Conservation (phyloP, 805 yeast species). For the Jamesozyma gamospora region DNA sequence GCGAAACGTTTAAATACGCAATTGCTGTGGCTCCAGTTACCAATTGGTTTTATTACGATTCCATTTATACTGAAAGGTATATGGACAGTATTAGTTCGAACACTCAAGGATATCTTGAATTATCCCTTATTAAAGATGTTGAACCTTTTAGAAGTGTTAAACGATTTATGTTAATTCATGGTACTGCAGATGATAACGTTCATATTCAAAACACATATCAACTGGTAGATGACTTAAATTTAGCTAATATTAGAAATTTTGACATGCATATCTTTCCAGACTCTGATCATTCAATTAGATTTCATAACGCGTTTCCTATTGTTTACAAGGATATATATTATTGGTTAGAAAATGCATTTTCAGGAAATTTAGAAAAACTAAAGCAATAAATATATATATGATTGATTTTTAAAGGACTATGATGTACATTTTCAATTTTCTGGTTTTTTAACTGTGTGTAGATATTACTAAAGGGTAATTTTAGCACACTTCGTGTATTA, state of each 20-base stretch:
- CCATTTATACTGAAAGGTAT: slow-evolving; percentile 72
- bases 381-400: slow-evolving; percentile 1
- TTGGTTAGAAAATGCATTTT: slow-evolving; percentile 61
- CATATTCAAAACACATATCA: slow-evolving; percentile 62
- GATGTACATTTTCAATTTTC: not conserved
- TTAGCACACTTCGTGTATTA: no score
- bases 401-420: not conserved
- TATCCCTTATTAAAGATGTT: slow-evolving; percentile 36
- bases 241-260: slow-evolving; percentile 50
- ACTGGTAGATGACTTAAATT: slow-evolving; percentile 50
- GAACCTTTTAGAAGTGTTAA: slow-evolving; percentile 38
- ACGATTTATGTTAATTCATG: slow-evolving; percentile 64
- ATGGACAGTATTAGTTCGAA: slow-evolving; percentile 49
- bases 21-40: slow-evolving; percentile 84
- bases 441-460: not conserved
- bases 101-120: slow-evolving; percentile 37
- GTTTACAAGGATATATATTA: slow-evolving; percentile 59
- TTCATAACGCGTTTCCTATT: slow-evolving; percentile 68
- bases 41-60: slow-evolving; percentile 64
- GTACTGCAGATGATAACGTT: slow-evolving; percentile 79
- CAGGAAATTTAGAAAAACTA: slow-evolving; percentile 25
- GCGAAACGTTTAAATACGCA: slow-evolving; percentile 59
- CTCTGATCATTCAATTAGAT: slow-evolving; percentile 73
- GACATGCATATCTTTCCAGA: slow-evolving; percentile 90
- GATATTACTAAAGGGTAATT: no score